A percentile compares a stretch with the other conserved stretches of the same genome.
These are phyloP conservation scores for Whalleya microplaca DNA, from an alignment of 2,329 filamentous ascomycete species.

Conservation along the genomic window DNA sequence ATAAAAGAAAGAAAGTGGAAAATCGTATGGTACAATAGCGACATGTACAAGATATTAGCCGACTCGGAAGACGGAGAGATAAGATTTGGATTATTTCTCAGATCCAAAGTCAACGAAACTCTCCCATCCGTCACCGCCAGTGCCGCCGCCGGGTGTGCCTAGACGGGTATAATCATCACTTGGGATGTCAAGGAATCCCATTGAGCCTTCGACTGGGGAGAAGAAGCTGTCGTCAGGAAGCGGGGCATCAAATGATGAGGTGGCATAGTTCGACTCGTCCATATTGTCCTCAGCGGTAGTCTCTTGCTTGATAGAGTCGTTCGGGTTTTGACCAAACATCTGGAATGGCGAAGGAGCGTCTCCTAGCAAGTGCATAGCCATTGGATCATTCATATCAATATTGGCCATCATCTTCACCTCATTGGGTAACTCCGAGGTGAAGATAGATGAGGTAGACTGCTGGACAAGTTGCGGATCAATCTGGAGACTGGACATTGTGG, in stretches of 20 bases:
- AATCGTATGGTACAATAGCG: neutral
- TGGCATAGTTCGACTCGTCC: neutral
- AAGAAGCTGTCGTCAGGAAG: constrained; percentile 16
- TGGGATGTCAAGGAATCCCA: constrained; percentile 14
- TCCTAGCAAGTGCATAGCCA: constrained; percentile 35
- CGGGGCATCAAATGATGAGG: neutral
- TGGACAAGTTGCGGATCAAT: constrained; percentile 33
- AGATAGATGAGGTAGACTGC: constrained; percentile 39
- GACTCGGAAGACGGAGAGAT: neutral
- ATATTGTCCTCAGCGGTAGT: neutral
- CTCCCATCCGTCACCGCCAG: constrained; percentile 32
- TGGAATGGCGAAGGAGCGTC: constrained; percentile 23
- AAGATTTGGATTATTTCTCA: constrained; percentile 25
- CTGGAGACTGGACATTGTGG: constrained; percentile 27
- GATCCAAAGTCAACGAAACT: constrained; percentile 37
- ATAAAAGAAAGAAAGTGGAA: neutral
- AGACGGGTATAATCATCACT: constrained; percentile 22
- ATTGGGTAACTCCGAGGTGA: constrained; percentile 47
- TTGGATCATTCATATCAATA: constrained; percentile 37
- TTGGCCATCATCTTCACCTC: constrained; percentile 48
- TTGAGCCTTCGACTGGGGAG: constrained; percentile 19
- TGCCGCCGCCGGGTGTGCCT: constrained; percentile 26
- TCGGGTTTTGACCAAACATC: constrained; percentile 25
- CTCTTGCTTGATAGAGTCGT: constrained; percentile 4
- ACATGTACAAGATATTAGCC: constrained; percentile 4